These are phyloP conservation scores for Kockiozyma suomiensis DNA, from an alignment of 805 yeast genomes.

Conservation along the genomic window DNA sequence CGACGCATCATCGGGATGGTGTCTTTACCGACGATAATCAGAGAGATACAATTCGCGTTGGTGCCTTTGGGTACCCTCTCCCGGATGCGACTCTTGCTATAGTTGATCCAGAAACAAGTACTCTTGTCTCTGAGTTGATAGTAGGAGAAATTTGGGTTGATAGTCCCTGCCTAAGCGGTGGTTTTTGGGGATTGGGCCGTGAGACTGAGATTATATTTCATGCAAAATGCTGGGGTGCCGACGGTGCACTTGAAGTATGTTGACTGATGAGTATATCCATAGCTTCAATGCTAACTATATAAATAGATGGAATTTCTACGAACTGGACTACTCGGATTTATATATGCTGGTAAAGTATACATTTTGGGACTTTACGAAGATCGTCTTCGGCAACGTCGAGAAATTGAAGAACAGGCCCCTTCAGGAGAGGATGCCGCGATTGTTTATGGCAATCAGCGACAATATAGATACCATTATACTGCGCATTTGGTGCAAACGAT, in stretches of 20 bases:
- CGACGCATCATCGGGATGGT: conserved; percentile 49
- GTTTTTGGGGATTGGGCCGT: conserved; percentile 71
- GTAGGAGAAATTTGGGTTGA: conserved; percentile 99
- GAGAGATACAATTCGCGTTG: conserved; percentile 57
- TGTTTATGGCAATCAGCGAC: conserved; percentile 17
- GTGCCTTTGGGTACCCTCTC: conserved; percentile 90
- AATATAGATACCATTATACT: conserved; percentile 71
- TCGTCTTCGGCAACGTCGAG: conserved; percentile 70
- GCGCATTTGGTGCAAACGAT: conserved; percentile 84
- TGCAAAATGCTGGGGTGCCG: conserved; percentile 74
- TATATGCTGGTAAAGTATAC: conserved; percentile 82
- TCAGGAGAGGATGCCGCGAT: neutral
- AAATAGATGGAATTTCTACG: conserved; percentile 71
- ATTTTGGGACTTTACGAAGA: conserved; percentile 91
- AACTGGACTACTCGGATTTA: conserved; percentile 89
- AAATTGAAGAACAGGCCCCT: conserved; percentile 35
- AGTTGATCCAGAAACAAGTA: conserved; percentile 88
- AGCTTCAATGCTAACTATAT: neutral
- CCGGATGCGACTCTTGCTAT: conserved; percentile 93
- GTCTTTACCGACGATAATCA: conserved; percentile 40
- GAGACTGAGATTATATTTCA: conserved; percentile 78
- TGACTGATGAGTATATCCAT: neutral
- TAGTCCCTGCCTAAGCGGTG: conserved; percentile 86
- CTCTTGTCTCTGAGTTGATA: conserved; percentile 70
- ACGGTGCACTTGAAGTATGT: conserved; percentile 60